Conservation (phyloP, 306 rosid genomes). For the Sophora flavescens region DNA sequence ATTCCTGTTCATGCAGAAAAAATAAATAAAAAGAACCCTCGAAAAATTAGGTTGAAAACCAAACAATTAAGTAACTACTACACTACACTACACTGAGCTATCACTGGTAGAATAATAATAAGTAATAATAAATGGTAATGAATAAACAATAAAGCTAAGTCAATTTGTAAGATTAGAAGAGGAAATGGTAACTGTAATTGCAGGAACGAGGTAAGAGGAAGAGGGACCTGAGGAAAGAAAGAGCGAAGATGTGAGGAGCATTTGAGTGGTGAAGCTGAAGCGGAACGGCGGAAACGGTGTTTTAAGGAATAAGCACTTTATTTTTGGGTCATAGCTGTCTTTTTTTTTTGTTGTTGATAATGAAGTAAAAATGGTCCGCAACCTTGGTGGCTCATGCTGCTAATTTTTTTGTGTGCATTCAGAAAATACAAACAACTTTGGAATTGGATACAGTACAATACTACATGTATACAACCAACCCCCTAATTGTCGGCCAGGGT, state of each 20-base stretch:
- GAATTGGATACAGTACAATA: not conserved
- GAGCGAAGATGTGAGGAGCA: slow-evolving; percentile 14
- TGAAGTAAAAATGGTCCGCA: not conserved
- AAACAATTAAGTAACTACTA: not conserved
- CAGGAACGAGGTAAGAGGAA: not conserved
- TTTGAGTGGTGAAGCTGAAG: slow-evolving; percentile 32
- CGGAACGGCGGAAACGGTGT: slow-evolving; percentile 14
- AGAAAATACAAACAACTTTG: not conserved
- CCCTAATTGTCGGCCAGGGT: too few relatives aligned
- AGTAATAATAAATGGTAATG: not conserved
- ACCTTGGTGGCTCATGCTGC: not conserved
- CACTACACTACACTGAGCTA: not conserved
- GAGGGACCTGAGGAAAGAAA: slow-evolving; percentile 28
- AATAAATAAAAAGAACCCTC: not conserved
- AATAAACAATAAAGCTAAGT: not conserved
- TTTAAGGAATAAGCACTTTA: not conserved
- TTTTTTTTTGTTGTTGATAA: slow-evolving; percentile 20
- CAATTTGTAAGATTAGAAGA: slow-evolving; percentile 12
- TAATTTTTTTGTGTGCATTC: not conserved
- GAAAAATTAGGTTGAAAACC: slow-evolving; percentile 36
- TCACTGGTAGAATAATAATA: not conserved
- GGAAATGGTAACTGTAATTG: slow-evolving; percentile 2
- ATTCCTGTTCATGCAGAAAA: slow-evolving; percentile 53
- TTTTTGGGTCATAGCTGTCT: not conserved
- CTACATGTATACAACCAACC: too few relatives aligned